Evolutionary conservation across 2,329 filamentous ascomycete species (phyloP).

Genomic region (Rhexocercosporidium sp.): DNA sequence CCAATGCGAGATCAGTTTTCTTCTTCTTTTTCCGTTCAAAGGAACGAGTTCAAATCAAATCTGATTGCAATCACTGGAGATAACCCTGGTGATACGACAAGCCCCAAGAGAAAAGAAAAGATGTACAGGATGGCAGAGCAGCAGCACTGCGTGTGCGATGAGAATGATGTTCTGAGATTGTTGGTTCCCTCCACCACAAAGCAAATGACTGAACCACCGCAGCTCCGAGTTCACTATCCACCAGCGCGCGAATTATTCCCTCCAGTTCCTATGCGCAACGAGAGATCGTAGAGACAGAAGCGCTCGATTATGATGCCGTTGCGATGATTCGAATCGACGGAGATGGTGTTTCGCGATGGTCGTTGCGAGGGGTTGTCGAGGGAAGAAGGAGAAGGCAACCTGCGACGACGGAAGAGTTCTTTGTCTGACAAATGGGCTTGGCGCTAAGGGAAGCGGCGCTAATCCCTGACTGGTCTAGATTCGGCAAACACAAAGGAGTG

Average conservation of each 20-base stretch:
- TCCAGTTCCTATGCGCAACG: constrained; percentile 11
- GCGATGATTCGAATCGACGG: constrained; percentile 4
- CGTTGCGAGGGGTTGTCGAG: not conserved
- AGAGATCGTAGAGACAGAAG: constrained; percentile 2
- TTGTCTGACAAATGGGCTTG: not conserved
- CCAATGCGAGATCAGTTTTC: constrained; percentile 42
- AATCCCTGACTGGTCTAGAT: not conserved
- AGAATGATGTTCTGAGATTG: constrained; percentile 30
- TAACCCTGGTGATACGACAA: constrained; percentile 41
- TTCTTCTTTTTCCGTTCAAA: constrained; percentile 44
- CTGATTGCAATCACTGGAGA: constrained; percentile 45
- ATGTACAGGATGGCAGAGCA: constrained; percentile 44
- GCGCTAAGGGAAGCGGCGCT: not conserved
- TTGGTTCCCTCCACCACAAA: constrained; percentile 37
- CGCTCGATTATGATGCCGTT: not conserved
- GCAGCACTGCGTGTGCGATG: constrained; percentile 37
- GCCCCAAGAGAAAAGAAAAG: constrained; percentile 40
- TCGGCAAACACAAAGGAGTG: not conserved
- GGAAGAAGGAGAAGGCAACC: not conserved
- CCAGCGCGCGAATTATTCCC: not conserved
- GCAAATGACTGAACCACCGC: constrained; percentile 34
- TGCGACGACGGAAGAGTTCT: not conserved
- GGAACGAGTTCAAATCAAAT: constrained; percentile 45
- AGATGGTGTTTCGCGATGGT: constrained; percentile 6
- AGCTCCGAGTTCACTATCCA: constrained; percentile 14